Evolutionary conservation across 2,329 filamentous ascomycete species (phyloP).

Genomic region (Mariannaea elegans): DNA sequence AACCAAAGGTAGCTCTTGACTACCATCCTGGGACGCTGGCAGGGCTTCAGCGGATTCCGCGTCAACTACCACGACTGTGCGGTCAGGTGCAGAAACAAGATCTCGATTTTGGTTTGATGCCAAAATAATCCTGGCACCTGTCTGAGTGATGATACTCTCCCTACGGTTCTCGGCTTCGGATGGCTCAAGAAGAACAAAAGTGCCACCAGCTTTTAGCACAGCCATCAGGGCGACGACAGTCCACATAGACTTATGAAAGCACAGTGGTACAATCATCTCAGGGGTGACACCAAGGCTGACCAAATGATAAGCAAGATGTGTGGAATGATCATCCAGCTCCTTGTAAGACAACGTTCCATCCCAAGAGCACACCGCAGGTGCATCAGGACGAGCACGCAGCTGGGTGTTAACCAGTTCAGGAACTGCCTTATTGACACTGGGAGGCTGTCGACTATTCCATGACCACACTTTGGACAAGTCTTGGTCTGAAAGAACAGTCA

Average conservation of each 20-base stretch:
- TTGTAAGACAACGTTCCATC: background rate
- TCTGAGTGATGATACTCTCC: background rate
- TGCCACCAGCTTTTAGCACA: background rate
- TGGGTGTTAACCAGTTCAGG: background rate
- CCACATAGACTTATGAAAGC: conserved; percentile 26
- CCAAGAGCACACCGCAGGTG: background rate
- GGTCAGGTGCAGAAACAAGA: background rate
- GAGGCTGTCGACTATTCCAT: background rate
- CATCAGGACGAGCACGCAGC: background rate
- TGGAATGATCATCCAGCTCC: background rate
- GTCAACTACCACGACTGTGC: background rate
- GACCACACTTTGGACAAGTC: background rate
- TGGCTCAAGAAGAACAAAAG: background rate
- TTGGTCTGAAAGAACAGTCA: background rate
- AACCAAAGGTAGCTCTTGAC: background rate
- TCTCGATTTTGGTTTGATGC: background rate
- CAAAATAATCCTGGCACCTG: background rate
- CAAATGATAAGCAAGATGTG: background rate
- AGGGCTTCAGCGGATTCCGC: conserved; percentile 7
- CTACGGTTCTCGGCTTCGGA: background rate
- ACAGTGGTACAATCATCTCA: conserved; percentile 4
- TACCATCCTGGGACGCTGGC: conserved; percentile 23
- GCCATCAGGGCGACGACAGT: conserved; percentile 4
- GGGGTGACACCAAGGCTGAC: conserved; percentile 15
- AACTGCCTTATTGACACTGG: background rate